Evolutionary conservation across 768 basidiomycete species (phyloP).

Genomic region (Leucocoprinus birnbaumii): DNA sequence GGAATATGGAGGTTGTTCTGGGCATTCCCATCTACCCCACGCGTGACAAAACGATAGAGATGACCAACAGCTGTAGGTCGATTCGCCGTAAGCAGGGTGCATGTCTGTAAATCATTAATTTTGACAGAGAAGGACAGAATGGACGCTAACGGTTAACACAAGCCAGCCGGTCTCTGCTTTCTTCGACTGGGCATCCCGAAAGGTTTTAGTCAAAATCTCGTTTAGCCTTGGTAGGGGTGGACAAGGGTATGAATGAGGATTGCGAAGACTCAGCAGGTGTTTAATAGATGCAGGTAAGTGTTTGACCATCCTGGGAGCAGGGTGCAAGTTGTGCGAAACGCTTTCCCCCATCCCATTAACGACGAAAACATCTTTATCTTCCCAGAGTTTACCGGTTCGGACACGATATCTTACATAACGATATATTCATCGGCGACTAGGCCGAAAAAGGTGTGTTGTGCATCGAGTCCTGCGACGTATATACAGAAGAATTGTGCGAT

Average conservation of each 20-base stretch:
- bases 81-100: conserved; percentile 80
- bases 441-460: too few species aligned
- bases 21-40: conserved; percentile 32
- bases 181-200: conserved; percentile 57
- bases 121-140: conserved; percentile 8
- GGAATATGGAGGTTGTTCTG: conserved; percentile 40
- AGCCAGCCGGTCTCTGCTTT: conserved; percentile 80
- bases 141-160: conserved; percentile 60
- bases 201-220: conserved; percentile 57
- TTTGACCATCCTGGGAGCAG: conserved; percentile 32
- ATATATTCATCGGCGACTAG: not conserved
- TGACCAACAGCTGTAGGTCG: conserved; percentile 76
- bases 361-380: not conserved
- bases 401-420: not conserved
- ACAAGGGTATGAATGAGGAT: conserved; percentile 53
- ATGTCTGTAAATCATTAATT: conserved; percentile 52
- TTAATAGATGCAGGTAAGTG: conserved; percentile 68
- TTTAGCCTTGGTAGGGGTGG: conserved; percentile 54
- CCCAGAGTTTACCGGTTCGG: not conserved
- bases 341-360: too few species aligned
- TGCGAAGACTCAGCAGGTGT: conserved; percentile 66
- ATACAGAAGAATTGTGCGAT: not conserved
- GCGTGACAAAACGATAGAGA: conserved; percentile 76
- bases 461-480: not conserved
- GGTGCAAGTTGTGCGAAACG: not conserved